Conservation (phyloP, 2,329 filamentous ascomycete species). For the Claviceps quebecensis region DNA sequence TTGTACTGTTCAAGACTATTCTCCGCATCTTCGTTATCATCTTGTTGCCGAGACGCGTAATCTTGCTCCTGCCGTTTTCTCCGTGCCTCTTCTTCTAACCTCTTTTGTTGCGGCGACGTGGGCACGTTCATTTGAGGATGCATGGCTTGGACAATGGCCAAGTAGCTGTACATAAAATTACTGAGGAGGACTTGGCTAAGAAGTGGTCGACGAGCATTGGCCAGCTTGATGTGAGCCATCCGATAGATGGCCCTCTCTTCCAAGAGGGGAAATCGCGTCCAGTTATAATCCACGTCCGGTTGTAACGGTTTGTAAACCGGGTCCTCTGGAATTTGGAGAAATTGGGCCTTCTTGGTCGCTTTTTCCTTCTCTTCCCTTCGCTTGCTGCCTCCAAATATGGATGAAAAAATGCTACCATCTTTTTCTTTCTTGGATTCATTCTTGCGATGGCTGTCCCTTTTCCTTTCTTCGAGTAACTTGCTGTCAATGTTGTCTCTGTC, state of each 20-base stretch:
- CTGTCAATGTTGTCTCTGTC: conserved; percentile 62
- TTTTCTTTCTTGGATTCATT: conserved; percentile 79
- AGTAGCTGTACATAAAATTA: conserved; percentile 99
- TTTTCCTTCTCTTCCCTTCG: conserved; percentile 72
- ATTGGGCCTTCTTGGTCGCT: conserved; percentile 57
- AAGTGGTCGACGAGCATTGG: conserved; percentile 84
- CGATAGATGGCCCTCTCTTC: conserved; percentile 96
- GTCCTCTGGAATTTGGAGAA: conserved; percentile 68
- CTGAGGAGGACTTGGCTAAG: conserved; percentile 92
- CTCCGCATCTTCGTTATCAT: conserved; percentile 31
- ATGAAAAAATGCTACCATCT: conserved; percentile 84
- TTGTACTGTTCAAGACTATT: conserved; percentile 37
- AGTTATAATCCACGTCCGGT: conserved; percentile 88
- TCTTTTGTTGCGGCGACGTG: conserved; percentile 62
- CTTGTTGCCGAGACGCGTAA: conserved; percentile 31
- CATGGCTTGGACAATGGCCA: conserved; percentile 98
- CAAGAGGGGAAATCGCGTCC: conserved; percentile 86
- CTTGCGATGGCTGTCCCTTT: conserved; percentile 66
- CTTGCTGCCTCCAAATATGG: conserved; percentile 80
- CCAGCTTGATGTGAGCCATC: conserved; percentile 97
- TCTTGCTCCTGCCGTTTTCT: conserved; percentile 36
- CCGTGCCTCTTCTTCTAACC: conserved; percentile 40
- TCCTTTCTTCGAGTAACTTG: conserved; percentile 67
- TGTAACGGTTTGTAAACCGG: conserved; percentile 56
- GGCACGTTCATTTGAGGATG: conserved; percentile 89